Percentiles rank a stretch among this genome's conserved stretches.
These are phyloP conservation scores for Aspergillus sojae DNA, from an alignment of 2,329 filamentous ascomycete genomes.

Conservation along the genomic window DNA sequence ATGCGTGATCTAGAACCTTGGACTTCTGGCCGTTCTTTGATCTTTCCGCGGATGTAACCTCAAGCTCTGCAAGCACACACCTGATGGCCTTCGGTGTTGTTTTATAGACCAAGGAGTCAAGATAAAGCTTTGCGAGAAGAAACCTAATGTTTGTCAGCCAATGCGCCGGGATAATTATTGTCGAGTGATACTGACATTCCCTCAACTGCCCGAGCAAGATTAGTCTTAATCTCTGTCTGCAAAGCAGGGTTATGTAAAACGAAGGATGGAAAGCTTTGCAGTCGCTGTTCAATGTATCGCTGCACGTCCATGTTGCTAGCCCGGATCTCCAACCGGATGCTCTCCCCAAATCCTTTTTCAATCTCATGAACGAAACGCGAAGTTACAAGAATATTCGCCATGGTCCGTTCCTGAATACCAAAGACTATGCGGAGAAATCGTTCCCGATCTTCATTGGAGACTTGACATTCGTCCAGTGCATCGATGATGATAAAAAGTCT, in stretches of 20 bases:
- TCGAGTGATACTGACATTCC: constrained; percentile 36
- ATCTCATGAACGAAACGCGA: constrained; percentile 34
- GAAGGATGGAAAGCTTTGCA: constrained; percentile 22
- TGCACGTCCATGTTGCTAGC: constrained; percentile 36
- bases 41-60: constrained; percentile 26
- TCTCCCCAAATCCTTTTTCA: constrained; percentile 19
- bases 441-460: background rate
- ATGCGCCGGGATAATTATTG: background rate
- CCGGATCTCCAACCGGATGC: constrained; percentile 31
- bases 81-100: constrained; percentile 34
- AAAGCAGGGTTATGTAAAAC: constrained; percentile 18
- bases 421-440: constrained; percentile 26
- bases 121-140: constrained; percentile 28
- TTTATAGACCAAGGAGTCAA: constrained; percentile 23
- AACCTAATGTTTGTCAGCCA: constrained; percentile 23
- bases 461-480: constrained; percentile 35
- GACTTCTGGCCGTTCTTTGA: background rate
- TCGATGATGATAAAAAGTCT: constrained; percentile 32
- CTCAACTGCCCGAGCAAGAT: constrained; percentile 28
- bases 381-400: constrained; percentile 35
- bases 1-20: constrained; percentile 40
- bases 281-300: constrained; percentile 31
- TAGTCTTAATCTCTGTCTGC: constrained; percentile 23
- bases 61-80: constrained; percentile 34
- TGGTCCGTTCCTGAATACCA: constrained; percentile 20